Evolutionary conservation across 495 filamentous ascomycete genomes (phyloP).

Genomic region (Tuber microsphaerosporum): DNA sequence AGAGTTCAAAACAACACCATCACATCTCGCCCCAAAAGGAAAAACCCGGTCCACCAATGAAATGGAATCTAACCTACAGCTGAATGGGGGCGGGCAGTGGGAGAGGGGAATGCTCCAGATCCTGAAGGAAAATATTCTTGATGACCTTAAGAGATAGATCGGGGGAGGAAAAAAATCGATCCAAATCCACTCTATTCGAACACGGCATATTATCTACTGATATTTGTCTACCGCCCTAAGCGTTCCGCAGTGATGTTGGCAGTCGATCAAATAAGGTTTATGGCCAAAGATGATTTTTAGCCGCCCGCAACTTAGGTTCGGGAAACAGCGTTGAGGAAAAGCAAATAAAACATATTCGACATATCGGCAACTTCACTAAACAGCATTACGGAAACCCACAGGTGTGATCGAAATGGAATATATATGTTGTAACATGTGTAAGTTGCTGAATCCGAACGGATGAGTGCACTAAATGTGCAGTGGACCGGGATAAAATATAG

Average conservation of each 20-base stretch:
- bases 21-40: neutral
- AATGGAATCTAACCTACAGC: neutral
- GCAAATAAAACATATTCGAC: neutral
- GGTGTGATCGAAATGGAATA: neutral
- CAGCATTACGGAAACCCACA: neutral
- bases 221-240: neutral
- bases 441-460: neutral
- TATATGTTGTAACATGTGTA: neutral
- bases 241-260: neutral
- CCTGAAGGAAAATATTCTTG: neutral
- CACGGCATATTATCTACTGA: neutral
- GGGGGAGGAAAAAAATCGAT: neutral
- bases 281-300: neutral
- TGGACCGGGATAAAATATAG: neutral
- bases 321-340: neutral
- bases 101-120: neutral
- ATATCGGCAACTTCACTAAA: neutral
- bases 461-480: neutral
- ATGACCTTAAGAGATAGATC: neutral
- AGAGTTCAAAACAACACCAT: neutral
- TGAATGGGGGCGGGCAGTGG: neutral
- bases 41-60: neutral
- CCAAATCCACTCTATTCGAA: neutral
- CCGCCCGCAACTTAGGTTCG: neutral
- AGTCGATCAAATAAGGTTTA: conserved; percentile 3